Conservation (phyloP, 345 rosid genomes). For the Acer negundo region DNA sequence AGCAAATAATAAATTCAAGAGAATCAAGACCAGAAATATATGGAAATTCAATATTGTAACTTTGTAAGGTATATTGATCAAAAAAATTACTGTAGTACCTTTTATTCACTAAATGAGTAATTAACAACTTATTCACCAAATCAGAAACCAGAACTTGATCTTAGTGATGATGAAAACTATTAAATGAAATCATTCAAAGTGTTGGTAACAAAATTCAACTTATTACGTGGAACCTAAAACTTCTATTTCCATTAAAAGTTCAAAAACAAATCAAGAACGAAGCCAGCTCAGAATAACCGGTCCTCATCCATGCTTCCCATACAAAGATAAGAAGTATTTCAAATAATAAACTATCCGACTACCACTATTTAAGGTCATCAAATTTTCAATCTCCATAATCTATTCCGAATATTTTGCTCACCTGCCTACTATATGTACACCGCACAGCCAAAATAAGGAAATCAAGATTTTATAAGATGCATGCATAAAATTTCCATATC, state of each 20-base stretch:
- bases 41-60: not conserved
- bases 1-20: not conserved
- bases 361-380: not conserved
- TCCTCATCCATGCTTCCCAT: not conserved
- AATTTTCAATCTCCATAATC: not conserved
- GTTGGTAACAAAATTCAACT: not conserved
- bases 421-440: not conserved
- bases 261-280: not conserved
- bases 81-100: too few species aligned
- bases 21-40: not conserved
- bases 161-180: not conserved
- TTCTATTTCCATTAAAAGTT: not conserved
- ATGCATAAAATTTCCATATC: not conserved
- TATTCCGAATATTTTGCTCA: not conserved
- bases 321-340: not conserved
- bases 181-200: slow-evolving; percentile 1
- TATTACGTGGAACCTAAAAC: not conserved
- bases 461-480: not conserved
- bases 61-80: not conserved
- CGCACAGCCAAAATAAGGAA: not conserved
- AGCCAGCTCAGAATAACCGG: not conserved
- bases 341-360: not conserved
- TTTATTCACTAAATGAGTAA: not conserved
- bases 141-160: not conserved
- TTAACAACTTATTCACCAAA: not conserved